Evolutionary conservation across 306 rosid genomes (phyloP).

Genomic region (Sicyos baderoa): DNA sequence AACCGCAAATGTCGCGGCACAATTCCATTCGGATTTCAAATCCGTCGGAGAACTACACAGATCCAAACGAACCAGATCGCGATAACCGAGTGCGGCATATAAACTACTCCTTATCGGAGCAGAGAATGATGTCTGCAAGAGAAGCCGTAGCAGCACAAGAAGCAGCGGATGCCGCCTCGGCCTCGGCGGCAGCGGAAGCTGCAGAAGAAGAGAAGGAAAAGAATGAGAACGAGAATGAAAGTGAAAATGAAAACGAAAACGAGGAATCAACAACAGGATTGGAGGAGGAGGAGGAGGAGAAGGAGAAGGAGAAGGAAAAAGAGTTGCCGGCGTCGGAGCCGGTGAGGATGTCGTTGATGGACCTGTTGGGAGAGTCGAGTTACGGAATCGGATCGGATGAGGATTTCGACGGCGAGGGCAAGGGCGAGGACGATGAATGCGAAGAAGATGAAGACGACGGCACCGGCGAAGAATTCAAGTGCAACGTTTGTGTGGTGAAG

Average conservation of each 20-base stretch:
- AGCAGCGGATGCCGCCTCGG: constrained; percentile 35
- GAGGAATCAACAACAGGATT: not conserved
- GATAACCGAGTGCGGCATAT: constrained; percentile 30
- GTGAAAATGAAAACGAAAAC: not conserved
- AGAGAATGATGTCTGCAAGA: constrained; percentile 38
- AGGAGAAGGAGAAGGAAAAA: not conserved
- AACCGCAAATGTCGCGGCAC: constrained; percentile 26
- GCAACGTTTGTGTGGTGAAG: constrained; percentile 82
- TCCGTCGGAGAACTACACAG: constrained; percentile 20
- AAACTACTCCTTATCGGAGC: constrained; percentile 28
- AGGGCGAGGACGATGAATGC: not conserved
- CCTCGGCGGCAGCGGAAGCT: constrained; percentile 30
- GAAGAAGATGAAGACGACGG: constrained; percentile 23
- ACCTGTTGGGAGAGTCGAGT: constrained; percentile 45
- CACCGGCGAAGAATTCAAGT: constrained; percentile 35
- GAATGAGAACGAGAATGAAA: not conserved
- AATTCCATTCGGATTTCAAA: constrained; percentile 22
- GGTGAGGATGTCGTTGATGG: constrained; percentile 74
- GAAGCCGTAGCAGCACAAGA: constrained; percentile 52
- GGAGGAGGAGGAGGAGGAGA: not conserved
- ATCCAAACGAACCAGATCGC: constrained; percentile 22
- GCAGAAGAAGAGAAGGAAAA: constrained; percentile 25
- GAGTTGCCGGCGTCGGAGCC: constrained; percentile 14
- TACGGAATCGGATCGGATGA: constrained; percentile 35
- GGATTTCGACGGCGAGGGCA: not conserved